A percentile compares a stretch with the other conserved stretches of the same genome.
Conservation (phyloP, 2,329 filamentous ascomycete genomes). For the Camillea tinctor region DNA sequence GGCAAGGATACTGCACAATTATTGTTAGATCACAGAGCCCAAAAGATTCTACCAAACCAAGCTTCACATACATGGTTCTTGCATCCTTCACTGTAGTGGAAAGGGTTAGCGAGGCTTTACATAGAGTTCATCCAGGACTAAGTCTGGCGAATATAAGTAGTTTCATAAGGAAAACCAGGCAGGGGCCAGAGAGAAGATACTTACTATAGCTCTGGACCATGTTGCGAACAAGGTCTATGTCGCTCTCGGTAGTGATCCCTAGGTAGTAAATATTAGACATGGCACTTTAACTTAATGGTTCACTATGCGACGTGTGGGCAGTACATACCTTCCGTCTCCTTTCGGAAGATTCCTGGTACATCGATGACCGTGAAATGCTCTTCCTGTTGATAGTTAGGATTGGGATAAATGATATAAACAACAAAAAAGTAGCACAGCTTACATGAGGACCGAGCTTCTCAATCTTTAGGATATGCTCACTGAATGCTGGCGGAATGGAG, state of each 20-base stretch:
- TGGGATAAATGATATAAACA: neutral
- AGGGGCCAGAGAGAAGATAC: conserved; percentile 4
- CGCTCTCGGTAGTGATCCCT: conserved; percentile 43
- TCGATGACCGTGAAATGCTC: conserved; percentile 53
- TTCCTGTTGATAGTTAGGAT: conserved; percentile 28
- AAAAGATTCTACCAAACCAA: neutral
- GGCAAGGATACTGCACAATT: conserved; percentile 25
- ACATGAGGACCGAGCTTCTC: conserved; percentile 45
- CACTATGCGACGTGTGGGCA: conserved; percentile 1
- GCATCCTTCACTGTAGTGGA: conserved; percentile 34
- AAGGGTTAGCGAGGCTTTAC: neutral
- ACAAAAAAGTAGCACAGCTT: conserved; percentile 12
- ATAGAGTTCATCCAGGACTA: neutral
- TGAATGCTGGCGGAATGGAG: conserved; percentile 37
- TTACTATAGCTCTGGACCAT: conserved; percentile 47
- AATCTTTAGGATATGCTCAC: conserved; percentile 45
- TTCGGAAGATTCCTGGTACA: conserved; percentile 52
- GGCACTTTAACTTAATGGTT: neutral
- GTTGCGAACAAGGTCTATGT: conserved; percentile 44
- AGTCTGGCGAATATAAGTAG: neutral
- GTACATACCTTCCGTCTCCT: conserved; percentile 33
- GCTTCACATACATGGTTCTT: conserved; percentile 42
- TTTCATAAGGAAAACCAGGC: neutral
- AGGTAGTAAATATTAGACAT: neutral
- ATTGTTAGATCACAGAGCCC: neutral